Conservation (phyloP, 2,329 filamentous ascomycete species). For the Neonectria coccinea region DNA sequence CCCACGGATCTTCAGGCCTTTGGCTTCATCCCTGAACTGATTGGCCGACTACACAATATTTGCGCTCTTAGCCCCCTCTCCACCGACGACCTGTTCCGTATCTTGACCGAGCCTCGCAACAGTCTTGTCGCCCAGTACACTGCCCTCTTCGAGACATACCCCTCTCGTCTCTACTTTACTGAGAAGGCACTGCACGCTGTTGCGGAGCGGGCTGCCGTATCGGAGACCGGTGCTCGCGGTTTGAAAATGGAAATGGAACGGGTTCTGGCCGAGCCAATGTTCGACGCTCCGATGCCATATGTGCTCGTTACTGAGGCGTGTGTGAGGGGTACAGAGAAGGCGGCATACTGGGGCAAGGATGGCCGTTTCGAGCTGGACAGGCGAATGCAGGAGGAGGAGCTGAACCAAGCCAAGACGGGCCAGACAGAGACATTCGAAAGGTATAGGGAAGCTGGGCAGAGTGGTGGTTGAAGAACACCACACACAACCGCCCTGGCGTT, state of each 20-base stretch:
- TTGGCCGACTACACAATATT: constrained; percentile 93
- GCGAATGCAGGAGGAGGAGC: constrained; percentile 73
- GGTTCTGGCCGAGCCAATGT: constrained; percentile 83
- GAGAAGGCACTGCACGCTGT: constrained; percentile 83
- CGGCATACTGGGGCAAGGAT: constrained; percentile 75
- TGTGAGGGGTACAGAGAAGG: constrained; percentile 71
- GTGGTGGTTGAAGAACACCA: constrained; percentile 54
- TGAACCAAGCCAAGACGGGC: constrained; percentile 37
- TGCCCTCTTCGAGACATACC: constrained; percentile 82
- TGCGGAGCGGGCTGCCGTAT: constrained; percentile 72
- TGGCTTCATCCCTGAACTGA: constrained; percentile 93
- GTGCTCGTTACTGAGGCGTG: constrained; percentile 79
- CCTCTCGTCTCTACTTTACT: constrained; percentile 87
- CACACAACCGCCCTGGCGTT: background rate
- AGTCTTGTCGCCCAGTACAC: constrained; percentile 89
- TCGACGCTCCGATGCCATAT: constrained; percentile 81
- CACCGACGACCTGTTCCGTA: constrained; percentile 77
- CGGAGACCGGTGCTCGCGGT: constrained; percentile 81
- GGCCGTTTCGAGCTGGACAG: constrained; percentile 77
- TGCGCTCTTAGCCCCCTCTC: constrained; percentile 85
- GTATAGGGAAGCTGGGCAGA: constrained; percentile 60
- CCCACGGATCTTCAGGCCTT: constrained; percentile 84
- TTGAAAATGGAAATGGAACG: constrained; percentile 85
- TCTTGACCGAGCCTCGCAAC: constrained; percentile 93
- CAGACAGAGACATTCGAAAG: constrained; percentile 53